These are phyloP conservation scores for Hymenoscyphus fraxineus DNA, from an alignment of 2,329 filamentous ascomycete genomes.

Conservation along the genomic window DNA sequence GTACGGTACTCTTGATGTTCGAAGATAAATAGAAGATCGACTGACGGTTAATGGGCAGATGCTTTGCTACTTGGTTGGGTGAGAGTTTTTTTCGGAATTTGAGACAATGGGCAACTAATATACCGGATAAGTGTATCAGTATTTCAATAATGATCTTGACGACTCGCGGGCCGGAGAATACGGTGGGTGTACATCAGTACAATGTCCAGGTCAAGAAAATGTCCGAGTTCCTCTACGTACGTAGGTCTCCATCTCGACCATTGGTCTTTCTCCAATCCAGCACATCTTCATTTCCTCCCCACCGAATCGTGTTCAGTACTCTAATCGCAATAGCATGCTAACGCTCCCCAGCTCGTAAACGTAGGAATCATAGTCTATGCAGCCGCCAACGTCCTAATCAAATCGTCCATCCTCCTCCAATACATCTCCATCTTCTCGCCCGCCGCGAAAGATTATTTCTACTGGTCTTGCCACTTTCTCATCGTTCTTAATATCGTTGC, in stretches of 20 bases:
- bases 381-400: neutral
- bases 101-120: neutral
- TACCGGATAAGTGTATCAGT: neutral
- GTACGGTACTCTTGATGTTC: neutral
- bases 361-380: neutral
- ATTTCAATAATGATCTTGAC: neutral
- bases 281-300: neutral
- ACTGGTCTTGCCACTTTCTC: neutral
- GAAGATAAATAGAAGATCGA: neutral
- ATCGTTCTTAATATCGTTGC: neutral
- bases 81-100: neutral
- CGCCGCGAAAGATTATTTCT: neutral
- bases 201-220: neutral
- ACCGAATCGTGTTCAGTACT: neutral
- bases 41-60: neutral
- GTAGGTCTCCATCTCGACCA: neutral
- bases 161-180: neutral
- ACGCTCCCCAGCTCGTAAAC: neutral
- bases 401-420: neutral
- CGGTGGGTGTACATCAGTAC: neutral
- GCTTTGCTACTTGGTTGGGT: neutral
- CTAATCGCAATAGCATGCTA: neutral
- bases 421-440: neutral
- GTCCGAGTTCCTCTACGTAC: neutral
- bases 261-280: neutral